Conservation (phyloP, 2,329 filamentous ascomycete genomes). For the Pseudopithomyces maydicus region DNA sequence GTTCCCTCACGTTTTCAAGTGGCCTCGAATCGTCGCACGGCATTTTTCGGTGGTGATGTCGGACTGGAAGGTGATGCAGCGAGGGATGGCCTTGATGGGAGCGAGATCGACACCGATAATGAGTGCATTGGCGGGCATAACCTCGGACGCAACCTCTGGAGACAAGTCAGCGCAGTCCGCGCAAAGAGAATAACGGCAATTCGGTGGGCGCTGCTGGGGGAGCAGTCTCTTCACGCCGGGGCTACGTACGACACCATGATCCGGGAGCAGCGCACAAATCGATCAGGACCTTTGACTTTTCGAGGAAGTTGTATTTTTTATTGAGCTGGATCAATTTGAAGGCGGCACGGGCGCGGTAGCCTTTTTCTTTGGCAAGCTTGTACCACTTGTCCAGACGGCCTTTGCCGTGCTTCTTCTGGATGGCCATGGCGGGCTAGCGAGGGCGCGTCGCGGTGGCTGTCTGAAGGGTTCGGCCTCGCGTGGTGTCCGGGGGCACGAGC, state of each 20-base stretch:
- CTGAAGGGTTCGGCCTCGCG: neutral
- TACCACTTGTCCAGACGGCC: conserved; percentile 99
- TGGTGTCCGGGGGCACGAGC: neutral
- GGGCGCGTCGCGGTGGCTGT: conserved; percentile 19
- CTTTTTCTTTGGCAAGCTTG: conserved; percentile 76
- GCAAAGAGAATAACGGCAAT: neutral
- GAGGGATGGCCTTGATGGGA: conserved; percentile 94
- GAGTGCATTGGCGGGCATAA: conserved; percentile 87
- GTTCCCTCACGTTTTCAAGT: conserved; percentile 74
- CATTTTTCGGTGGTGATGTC: conserved; percentile 98
- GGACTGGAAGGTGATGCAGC: conserved; percentile 93
- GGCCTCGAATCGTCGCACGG: conserved; percentile 82
- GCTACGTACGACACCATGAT: conserved; percentile 32
- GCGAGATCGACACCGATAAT: conserved; percentile 94
- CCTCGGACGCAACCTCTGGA: conserved; percentile 39
- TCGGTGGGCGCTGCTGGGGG: neutral
- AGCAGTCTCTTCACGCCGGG: neutral
- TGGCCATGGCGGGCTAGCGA: conserved; percentile 69
- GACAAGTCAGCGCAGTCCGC: neutral
- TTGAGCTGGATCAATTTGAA: conserved; percentile 99
- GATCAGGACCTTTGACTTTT: conserved; percentile 93
- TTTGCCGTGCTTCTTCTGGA: conserved; percentile 99
- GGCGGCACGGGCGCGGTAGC: conserved; percentile 91
- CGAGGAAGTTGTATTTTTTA: conserved; percentile 98
- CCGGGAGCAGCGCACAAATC: conserved; percentile 98